Evolutionary conservation across 352 stramenopile genomes (phyloP), one percentile per base, ranked within the genome.

Genomic region (Phytophthora pluvialis): DNA sequence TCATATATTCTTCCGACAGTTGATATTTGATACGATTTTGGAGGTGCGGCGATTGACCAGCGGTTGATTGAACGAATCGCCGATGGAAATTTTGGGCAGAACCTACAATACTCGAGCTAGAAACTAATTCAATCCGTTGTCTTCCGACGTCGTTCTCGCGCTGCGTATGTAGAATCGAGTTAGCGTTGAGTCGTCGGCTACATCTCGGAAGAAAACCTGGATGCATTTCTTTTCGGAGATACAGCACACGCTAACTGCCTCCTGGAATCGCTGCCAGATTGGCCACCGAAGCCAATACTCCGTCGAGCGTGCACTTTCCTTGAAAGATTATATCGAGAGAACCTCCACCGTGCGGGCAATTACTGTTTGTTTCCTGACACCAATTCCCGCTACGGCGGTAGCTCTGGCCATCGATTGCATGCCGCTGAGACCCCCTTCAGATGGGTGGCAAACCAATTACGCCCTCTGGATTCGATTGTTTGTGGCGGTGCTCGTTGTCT

Each of bases 31-130:
- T 35, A 35, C 1, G 31, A 11, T 35, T 4, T 35, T 35, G 31
- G 31, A 44, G 38, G 13, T 44, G 38, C n/a, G 38, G 38, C n/a
- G 38, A 44, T 44, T 44, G 38, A 13, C 38, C n/a, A 10, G 15
- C 13, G 38, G n/a, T 44, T 44, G 38, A 8, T 44, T 44, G 15
- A 44, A 44, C 38, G 38, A 44, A 25, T 44, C n/a, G 38, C 38
- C n/a, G 5, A 26, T 44, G 38, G 38, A 49, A 49, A 32, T 33
- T 49, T 32, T 33, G 21, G 8, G 11, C 25, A 49, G 21, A 49
- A 32, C 38, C 38, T 25, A 32, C 3, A 49, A 31, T 42, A 35
- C 31, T 35, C 31, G 31, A 12, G 31, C 31, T 35, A 35, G 7
- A 1, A 35, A 35, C 31, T 35, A 35, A 35, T 12, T 35, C 7